Percentiles rank a stretch among this genome's conserved stretches.
Evolutionary conservation across 768 basidiomycete species (phyloP).

Genomic region (Postia placenta): DNA sequence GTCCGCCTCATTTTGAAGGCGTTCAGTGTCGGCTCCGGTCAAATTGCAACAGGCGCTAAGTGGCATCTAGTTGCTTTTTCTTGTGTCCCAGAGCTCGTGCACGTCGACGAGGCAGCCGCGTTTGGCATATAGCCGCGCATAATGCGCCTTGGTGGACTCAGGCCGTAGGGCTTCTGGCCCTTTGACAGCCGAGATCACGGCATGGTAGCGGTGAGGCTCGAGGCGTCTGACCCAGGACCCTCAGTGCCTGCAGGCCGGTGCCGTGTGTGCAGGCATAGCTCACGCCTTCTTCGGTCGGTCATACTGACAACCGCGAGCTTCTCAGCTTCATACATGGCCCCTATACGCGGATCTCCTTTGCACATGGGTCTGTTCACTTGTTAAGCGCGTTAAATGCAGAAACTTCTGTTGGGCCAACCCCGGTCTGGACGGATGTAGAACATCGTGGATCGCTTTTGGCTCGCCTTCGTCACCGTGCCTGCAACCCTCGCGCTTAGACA

Average conservation of each 20-base stretch:
- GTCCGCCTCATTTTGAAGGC: no score
- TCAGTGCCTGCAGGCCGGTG: background rate
- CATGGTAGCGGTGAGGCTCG: background rate
- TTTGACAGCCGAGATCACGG: conserved; percentile 1
- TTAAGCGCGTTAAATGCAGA: background rate
- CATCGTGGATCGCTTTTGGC: background rate
- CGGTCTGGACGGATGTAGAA: conserved; percentile 4
- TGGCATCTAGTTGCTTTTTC: no score
- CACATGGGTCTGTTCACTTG: background rate
- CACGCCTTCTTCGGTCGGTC: background rate
- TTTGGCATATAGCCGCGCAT: background rate
- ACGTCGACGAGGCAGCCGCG: background rate
- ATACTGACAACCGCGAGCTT: conserved; percentile 1
- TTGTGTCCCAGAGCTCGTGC: no score
- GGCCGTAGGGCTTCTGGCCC: conserved; percentile 2
- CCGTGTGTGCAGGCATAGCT: no score
- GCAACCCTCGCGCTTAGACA: no score
- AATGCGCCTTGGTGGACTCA: background rate
- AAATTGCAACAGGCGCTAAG: no score
- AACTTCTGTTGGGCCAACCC: background rate
- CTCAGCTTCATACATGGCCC: background rate
- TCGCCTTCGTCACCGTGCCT: background rate
- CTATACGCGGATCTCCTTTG: background rate
- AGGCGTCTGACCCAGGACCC: background rate
- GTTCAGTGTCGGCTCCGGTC: no score